Evolutionary conservation across 2,329 filamentous ascomycete species (phyloP).

Genomic region (Rutstroemia sp.): DNA sequence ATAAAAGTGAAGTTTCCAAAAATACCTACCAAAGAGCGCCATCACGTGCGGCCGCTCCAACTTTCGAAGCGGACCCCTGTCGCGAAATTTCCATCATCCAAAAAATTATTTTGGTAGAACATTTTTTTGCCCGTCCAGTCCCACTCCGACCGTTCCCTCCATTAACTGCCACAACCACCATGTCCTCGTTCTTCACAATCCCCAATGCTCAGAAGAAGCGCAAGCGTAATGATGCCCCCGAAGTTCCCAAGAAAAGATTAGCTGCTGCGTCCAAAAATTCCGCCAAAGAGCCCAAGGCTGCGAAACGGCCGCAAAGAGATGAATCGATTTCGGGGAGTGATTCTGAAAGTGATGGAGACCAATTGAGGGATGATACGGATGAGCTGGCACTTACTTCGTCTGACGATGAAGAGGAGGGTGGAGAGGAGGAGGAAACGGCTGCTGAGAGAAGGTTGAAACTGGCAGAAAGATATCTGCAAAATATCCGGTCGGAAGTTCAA

Average conservation of each 20-base stretch:
- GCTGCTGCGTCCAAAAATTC: slow-evolving; percentile 34
- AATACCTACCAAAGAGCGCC: not conserved
- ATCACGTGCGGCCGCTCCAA: not conserved
- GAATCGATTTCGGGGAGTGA: slow-evolving; percentile 82
- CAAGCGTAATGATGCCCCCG: slow-evolving; percentile 57
- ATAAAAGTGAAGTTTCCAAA: no score
- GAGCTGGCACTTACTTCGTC: slow-evolving; percentile 46
- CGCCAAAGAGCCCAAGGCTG: slow-evolving; percentile 31
- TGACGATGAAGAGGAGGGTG: slow-evolving; percentile 56
- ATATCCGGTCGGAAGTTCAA: slow-evolving; percentile 68
- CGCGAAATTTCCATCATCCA: slow-evolving; percentile 13
- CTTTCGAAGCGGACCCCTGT: slow-evolving; percentile 2
- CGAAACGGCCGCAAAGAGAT: slow-evolving; percentile 40
- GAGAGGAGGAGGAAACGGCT: slow-evolving; percentile 66
- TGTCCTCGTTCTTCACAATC: slow-evolving; percentile 95
- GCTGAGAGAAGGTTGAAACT: slow-evolving; percentile 80
- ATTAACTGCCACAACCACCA: slow-evolving; percentile 30
- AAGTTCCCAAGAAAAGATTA: slow-evolving; percentile 52
- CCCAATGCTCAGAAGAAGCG: slow-evolving; percentile 85
- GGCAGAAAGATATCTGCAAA: slow-evolving; percentile 88
- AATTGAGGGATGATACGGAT: slow-evolving; percentile 37
- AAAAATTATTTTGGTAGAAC: slow-evolving; percentile 10
- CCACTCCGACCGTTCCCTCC: not conserved
- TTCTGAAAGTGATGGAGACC: slow-evolving; percentile 55
- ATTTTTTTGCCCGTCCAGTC: slow-evolving; percentile 4